Conservation (phyloP, 2,329 filamentous ascomycete species). For the Paecilomyces niveus region DNA sequence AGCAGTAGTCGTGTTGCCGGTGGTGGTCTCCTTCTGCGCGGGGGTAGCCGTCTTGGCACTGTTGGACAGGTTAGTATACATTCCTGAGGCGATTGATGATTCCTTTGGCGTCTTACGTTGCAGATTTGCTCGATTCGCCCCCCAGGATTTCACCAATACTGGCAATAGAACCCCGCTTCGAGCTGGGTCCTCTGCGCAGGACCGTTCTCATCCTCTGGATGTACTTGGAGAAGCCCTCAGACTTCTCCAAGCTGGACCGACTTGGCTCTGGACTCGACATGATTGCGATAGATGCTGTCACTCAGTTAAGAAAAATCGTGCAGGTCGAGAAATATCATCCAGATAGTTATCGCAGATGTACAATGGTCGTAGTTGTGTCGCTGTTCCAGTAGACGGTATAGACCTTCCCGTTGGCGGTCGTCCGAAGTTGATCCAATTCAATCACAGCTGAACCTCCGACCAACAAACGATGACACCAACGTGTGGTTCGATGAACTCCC, state of each 20-base stretch:
- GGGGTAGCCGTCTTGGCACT: slow-evolving; percentile 5
- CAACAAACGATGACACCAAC: not conserved
- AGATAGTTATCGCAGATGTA: not conserved
- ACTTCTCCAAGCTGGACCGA: not conserved
- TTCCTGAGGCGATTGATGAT: not conserved
- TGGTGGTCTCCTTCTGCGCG: slow-evolving; percentile 3
- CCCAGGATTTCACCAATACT: slow-evolving; percentile 9
- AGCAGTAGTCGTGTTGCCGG: slow-evolving; percentile 1
- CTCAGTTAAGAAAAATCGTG: not conserved
- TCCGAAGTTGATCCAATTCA: not conserved
- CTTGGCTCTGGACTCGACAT: not conserved
- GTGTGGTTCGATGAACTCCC: not conserved
- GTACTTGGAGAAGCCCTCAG: slow-evolving; percentile 31
- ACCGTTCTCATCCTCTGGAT: slow-evolving; percentile 33
- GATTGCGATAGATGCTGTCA: not conserved
- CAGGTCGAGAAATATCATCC: not conserved
- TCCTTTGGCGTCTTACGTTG: slow-evolving; percentile 10
- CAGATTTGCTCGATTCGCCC: slow-evolving; percentile 15
- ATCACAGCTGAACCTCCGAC: not conserved
- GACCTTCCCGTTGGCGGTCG: not conserved
- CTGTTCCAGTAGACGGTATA: not conserved
- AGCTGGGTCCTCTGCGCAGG: slow-evolving; percentile 22
- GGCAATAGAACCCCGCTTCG: slow-evolving; percentile 20
- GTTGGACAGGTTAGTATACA: not conserved
- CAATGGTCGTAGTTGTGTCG: not conserved